Base-by-base conservation (phyloP, 2,329 filamentous ascomycete species). In the Microsporum ferrugineum region DNA sequence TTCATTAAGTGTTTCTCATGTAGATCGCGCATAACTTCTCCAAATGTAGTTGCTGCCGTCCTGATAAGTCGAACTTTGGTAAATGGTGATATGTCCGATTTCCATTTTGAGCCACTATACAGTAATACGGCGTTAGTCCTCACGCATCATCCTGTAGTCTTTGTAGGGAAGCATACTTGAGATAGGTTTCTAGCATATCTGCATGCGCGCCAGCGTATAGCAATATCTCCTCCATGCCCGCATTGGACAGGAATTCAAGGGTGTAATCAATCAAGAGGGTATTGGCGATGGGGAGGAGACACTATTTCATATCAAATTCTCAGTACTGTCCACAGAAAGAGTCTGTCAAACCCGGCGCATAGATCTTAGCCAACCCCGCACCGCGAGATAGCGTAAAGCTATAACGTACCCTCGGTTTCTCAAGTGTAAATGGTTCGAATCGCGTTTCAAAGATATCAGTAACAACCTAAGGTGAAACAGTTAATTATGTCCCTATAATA, bases 211-310 rank as follows among this genome's bases (percentile, higher is more conserved):
- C 89, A 68, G 88, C 92, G 77, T 96, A 97, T 62, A 99, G 83
- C 72, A 88, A 95, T 60, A 97, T 88, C 66, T 96, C 89, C 68
- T 94, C 86, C n/a, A 97, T 91, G 62, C 91, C 91, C 62, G 94
- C 91, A 81, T 92, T 92, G 65, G 91, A 91, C 0, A 99, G 85
- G 70, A 96, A 97, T 71, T 97, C 91, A 69, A 97, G 85, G 2
- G 92, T 97, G 73, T 99, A 97, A 75, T 99, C 94, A 76, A 99
- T 95, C 65, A 99, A 80, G 39, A 94, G 92, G 1, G 87, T 91
- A 73, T 97, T 97, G 63, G 90, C 94, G 63, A 99, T 82, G 8
- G 92, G 91, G 5, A 99, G 81, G 36, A 99, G 86, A 78, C 94
- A 97, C 89, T 95, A 69, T 45, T 23, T 29, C 14, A 10, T 31